These are phyloP conservation scores for Neurospora discreta DNA, from an alignment of 495 filamentous ascomycete species.

Conservation along the genomic window DNA sequence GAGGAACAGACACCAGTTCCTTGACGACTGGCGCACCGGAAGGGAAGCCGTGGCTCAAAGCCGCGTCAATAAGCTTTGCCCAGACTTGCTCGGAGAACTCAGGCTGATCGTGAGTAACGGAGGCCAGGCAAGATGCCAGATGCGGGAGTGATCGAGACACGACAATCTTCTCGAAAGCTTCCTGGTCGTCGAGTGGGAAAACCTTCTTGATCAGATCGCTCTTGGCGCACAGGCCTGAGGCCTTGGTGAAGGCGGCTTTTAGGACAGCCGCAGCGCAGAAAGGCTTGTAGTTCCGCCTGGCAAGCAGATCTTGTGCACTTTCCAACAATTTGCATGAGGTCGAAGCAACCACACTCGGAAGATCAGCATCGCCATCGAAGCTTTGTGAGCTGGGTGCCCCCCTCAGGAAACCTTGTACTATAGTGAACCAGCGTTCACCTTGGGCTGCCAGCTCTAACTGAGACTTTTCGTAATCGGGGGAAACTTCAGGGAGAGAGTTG, in stretches of 20 bases:
- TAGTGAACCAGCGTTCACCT: conserved; percentile 49
- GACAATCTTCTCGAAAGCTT: conserved; percentile 17
- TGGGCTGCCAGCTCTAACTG: conserved; percentile 53
- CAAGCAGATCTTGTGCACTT: conserved; percentile 22
- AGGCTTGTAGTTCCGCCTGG: conserved; percentile 63
- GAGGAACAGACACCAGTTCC: conserved; percentile 27
- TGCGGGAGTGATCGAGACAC: conserved; percentile 22
- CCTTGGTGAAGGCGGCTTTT: conserved; percentile 27
- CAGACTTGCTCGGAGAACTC: conserved; percentile 26
- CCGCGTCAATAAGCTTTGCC: conserved; percentile 20
- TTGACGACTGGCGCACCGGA: conserved; percentile 14
- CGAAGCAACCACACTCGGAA: conserved; percentile 1
- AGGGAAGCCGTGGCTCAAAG: conserved; percentile 14
- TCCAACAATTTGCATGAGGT: conserved; percentile 20
- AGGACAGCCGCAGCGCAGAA: conserved; percentile 65
- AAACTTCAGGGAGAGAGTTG: conserved; percentile 64
- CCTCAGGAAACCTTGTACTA: conserved; percentile 36
- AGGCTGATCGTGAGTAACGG: conserved; percentile 22
- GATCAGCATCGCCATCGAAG: background rate
- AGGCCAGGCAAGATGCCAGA: conserved; percentile 27
- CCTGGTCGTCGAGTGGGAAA: conserved; percentile 9
- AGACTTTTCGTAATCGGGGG: conserved; percentile 59
- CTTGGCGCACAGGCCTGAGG: conserved; percentile 13
- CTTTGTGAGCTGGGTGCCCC: background rate
- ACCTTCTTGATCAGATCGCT: conserved; percentile 5